These are phyloP conservation scores for Acmispon strigosus DNA, from an alignment of 306 rosid species.

Conservation along the genomic window DNA sequence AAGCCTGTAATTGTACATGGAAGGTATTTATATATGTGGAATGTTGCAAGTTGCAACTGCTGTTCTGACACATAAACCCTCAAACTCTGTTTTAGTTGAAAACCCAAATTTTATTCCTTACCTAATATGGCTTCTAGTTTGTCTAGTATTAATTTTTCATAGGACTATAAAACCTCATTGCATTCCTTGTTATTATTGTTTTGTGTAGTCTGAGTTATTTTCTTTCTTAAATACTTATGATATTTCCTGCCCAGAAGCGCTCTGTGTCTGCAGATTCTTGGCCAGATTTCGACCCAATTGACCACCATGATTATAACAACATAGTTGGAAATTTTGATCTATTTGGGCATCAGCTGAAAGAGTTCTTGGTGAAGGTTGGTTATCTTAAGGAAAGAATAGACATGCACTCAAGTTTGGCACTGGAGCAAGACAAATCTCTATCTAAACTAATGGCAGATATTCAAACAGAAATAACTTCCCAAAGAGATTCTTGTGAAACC, in stretches of 20 bases:
- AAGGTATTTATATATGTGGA: neutral
- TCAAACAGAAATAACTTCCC: constrained; percentile 55
- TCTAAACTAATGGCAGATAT: constrained; percentile 37
- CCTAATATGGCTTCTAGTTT: constrained; percentile 5
- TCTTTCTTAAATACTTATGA: constrained; percentile 6
- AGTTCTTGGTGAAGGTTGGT: constrained; percentile 40
- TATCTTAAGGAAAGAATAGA: constrained; percentile 49
- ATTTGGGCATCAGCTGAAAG: constrained; percentile 49
- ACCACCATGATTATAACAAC: constrained; percentile 37
- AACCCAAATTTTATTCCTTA: constrained; percentile 4
- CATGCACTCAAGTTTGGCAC: constrained; percentile 44
- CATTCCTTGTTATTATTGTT: constrained; percentile 5
- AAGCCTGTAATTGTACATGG: neutral
- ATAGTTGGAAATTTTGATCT: constrained; percentile 27
- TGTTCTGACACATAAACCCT: neutral
- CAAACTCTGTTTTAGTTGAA: neutral
- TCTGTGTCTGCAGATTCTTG: constrained; percentile 35
- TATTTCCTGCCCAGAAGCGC: constrained; percentile 42
- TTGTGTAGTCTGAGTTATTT: neutral
- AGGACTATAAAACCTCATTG: neutral
- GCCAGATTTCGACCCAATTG: constrained; percentile 38
- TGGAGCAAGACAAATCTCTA: constrained; percentile 42
- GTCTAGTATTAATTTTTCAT: neutral
- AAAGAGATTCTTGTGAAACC: constrained; percentile 51
- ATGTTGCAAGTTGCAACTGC: neutral